phyloP scores from a whole-genome alignment of 768 basidiomycete genomes.

The Clitopilus hobsonii region DNA sequence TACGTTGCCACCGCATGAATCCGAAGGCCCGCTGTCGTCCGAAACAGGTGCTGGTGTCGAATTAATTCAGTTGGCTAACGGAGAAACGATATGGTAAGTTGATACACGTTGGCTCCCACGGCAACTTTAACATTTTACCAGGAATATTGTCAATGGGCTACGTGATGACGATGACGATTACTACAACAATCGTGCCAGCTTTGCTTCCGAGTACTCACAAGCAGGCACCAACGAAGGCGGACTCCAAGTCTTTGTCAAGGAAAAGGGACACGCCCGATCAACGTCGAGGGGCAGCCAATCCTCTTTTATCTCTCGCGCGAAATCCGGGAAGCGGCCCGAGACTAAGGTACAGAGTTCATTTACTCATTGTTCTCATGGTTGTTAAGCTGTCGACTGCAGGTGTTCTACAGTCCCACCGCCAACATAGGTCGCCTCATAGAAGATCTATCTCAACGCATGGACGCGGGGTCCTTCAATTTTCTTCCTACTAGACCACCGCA shows the following conservation, averaged over 20 bases:
- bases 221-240: slow-evolving; percentile 45
- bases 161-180: slow-evolving; percentile 69
- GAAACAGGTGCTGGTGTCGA: slow-evolving; percentile 65
- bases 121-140: slow-evolving; percentile 21
- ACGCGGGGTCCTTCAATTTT: slow-evolving; percentile 82
- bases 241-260: slow-evolving; percentile 74
- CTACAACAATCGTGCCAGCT: slow-evolving; percentile 64
- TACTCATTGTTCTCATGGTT: slow-evolving; percentile 20
- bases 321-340: slow-evolving; percentile 58
- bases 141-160: slow-evolving; percentile 82
- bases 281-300: slow-evolving; percentile 66
- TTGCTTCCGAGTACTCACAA: slow-evolving; percentile 69
- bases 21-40: slow-evolving; percentile 23
- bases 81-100: slow-evolving; percentile 80
- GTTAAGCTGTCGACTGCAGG: slow-evolving; percentile 35
- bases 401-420: slow-evolving; percentile 69
- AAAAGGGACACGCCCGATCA: slow-evolving; percentile 49
- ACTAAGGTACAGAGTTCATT: slow-evolving; percentile 59
- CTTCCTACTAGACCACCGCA: slow-evolving; percentile 20
- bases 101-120: slow-evolving; percentile 9
- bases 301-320: slow-evolving; percentile 59
- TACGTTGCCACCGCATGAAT: slow-evolving; percentile 25
- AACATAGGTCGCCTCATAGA: slow-evolving; percentile 85
- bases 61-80: slow-evolving; percentile 81
- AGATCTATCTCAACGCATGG: slow-evolving; percentile 74